These are phyloP conservation scores for Xylaria acuta DNA, from an alignment of 495 filamentous ascomycete genomes.

Conservation along the genomic window DNA sequence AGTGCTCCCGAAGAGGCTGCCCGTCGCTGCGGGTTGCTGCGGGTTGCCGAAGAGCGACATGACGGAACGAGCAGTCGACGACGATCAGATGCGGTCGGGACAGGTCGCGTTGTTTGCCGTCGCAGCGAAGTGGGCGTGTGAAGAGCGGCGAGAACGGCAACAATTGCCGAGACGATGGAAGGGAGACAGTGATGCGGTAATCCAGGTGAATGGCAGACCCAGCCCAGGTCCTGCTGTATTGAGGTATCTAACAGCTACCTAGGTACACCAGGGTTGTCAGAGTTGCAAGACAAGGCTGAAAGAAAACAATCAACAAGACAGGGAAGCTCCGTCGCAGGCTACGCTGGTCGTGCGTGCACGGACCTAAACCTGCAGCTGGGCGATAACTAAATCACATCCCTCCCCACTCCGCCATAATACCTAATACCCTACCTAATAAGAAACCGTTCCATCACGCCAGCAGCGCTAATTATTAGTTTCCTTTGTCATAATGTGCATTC, in stretches of 20 bases:
- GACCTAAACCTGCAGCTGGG: constrained; percentile 21
- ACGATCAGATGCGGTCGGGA: neutral
- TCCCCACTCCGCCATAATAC: neutral
- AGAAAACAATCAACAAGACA: constrained; percentile 44
- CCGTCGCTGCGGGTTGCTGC: constrained; percentile 17
- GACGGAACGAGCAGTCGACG: neutral
- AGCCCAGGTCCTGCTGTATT: constrained; percentile 4
- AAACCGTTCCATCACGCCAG: too few relatives aligned
- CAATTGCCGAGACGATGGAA: neutral
- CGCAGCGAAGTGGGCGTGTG: neutral
- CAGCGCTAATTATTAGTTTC: too few relatives aligned
- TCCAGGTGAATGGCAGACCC: neutral
- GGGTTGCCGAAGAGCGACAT: constrained; percentile 40
- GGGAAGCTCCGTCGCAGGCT: constrained; percentile 21
- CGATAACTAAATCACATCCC: neutral
- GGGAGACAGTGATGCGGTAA: neutral
- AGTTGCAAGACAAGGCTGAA: constrained; percentile 41
- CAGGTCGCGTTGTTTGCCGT: neutral
- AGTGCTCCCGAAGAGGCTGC: constrained; percentile 28
- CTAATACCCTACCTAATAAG: too few relatives aligned
- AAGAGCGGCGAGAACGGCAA: neutral
- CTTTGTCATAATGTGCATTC: neutral
- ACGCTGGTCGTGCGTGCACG: constrained; percentile 29
- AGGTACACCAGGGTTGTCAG: constrained; percentile 12
- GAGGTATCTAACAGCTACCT: neutral